Evolutionary conservation across 208 protist species (phyloP).

Genomic region (Strigomonas culicis): DNA sequence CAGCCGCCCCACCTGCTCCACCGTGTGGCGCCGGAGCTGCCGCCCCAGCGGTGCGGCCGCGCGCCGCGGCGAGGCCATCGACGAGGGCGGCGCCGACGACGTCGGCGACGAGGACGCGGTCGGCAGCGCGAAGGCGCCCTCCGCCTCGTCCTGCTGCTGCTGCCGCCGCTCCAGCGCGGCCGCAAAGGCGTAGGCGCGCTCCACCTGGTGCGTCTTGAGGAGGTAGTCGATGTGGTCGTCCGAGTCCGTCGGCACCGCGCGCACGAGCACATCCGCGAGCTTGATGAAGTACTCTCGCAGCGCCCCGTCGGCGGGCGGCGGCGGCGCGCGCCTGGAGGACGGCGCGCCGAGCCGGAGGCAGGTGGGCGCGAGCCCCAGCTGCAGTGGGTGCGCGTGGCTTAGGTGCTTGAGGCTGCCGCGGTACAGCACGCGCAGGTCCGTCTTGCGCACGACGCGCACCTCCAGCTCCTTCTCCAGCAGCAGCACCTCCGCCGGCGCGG

Average conservation of each 20-base stretch:
- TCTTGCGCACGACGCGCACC: constrained; percentile 53
- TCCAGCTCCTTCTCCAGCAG: constrained; percentile 41
- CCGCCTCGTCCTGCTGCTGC: constrained; percentile 12
- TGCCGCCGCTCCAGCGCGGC: constrained; percentile 9
- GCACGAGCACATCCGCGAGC: constrained; percentile 46
- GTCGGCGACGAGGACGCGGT: too few species aligned
- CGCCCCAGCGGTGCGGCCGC: constrained; percentile 12
- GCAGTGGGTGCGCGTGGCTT: constrained; percentile 62
- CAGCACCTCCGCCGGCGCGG: constrained; percentile 18
- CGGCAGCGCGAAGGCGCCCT: too few species aligned
- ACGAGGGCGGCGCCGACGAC: too few species aligned
- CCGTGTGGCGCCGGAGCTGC: constrained; percentile 12
- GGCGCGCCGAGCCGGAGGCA: not conserved
- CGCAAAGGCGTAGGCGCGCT: constrained; percentile 51
- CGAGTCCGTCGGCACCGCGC: constrained; percentile 35
- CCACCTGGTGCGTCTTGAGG: constrained; percentile 23
- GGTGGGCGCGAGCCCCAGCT: constrained; percentile 43
- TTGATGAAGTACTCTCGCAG: constrained; percentile 43
- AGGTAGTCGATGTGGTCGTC: constrained; percentile 74
- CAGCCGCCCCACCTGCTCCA: constrained; percentile 4
- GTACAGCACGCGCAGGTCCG: constrained; percentile 4
- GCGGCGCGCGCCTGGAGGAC: too few species aligned
- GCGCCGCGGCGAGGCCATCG: too few species aligned
- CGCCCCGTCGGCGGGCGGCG: too few species aligned
- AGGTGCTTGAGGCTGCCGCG: constrained; percentile 35